A percentile compares a stretch with the other conserved stretches of the same genome.
phyloP scores from a whole-genome alignment of 2,329 filamentous ascomycete species.

The Rutstroemia sp. region DNA sequence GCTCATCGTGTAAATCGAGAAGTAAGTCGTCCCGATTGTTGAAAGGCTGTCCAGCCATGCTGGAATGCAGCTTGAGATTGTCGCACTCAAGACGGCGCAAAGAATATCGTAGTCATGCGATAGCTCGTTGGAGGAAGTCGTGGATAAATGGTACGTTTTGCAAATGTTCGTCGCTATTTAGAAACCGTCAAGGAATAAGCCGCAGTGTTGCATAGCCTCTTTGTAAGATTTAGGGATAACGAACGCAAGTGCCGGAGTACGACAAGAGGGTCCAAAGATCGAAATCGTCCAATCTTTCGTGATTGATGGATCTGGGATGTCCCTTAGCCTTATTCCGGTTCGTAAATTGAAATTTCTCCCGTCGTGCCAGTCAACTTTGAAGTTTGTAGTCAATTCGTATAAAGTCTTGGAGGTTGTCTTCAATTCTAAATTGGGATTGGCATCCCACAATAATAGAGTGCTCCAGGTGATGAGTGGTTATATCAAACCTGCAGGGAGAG shows the following conservation, averaged over 20 bases:
- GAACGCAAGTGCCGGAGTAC: background rate
- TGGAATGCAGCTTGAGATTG: slow-evolving; percentile 28
- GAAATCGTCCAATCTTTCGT: background rate
- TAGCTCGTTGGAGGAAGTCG: background rate
- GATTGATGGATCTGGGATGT: background rate
- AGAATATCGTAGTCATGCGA: slow-evolving; percentile 16
- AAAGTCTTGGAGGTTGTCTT: slow-evolving; percentile 2
- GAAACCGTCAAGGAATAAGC: background rate
- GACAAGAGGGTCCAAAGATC: background rate
- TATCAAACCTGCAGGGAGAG: background rate
- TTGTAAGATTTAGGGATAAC: slow-evolving; percentile 5
- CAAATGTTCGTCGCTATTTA: no score
- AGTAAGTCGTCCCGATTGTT: slow-evolving; percentile 49
- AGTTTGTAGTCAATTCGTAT: slow-evolving; percentile 3
- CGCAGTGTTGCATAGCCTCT: slow-evolving; percentile 15
- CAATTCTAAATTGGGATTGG: slow-evolving; percentile 8
- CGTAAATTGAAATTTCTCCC: background rate
- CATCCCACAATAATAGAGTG: slow-evolving; percentile 4
- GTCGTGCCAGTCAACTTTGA: background rate
- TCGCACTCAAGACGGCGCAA: slow-evolving; percentile 23
- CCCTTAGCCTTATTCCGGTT: background rate
- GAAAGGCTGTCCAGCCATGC: slow-evolving; percentile 55
- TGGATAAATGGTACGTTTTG: background rate
- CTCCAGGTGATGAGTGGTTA: background rate
- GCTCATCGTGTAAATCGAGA: slow-evolving; percentile 66